Conservation (phyloP, 176 grass and related monocot species). For the Chrysopogon serrulatus region DNA sequence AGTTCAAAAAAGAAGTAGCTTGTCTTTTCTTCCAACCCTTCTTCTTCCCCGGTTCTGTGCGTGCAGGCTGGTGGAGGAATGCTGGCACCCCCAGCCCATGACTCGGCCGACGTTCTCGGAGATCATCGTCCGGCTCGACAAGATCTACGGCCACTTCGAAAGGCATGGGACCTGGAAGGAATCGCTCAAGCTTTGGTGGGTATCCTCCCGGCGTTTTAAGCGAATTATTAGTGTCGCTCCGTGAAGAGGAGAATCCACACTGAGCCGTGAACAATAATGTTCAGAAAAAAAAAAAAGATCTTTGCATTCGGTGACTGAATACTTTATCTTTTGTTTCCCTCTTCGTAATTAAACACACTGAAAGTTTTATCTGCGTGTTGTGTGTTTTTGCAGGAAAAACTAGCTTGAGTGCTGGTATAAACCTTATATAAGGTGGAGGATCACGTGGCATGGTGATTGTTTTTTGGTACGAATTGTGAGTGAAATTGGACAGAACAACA, state of each 20-base stretch:
- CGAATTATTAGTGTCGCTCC: slow-evolving; percentile 7
- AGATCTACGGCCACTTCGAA: slow-evolving; percentile 57
- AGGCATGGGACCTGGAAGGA: slow-evolving; percentile 88
- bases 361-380: slow-evolving; percentile 21
- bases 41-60: neutral
- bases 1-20: neutral
- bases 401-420: neutral
- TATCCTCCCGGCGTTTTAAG: slow-evolving; percentile 9
- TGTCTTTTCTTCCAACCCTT: neutral
- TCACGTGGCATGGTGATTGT: neutral
- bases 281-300: neutral
- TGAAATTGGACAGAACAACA: neutral
- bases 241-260: slow-evolving; percentile 12
- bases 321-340: neutral
- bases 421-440: slow-evolving; percentile 1
- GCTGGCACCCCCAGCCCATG: slow-evolving; percentile 57
- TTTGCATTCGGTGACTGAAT: neutral
- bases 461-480: neutral
- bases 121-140: slow-evolving; percentile 87
- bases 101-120: slow-evolving; percentile 85
- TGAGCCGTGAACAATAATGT: neutral
- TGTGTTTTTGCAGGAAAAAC: slow-evolving; percentile 58
- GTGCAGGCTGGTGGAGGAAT: slow-evolving; percentile 89
- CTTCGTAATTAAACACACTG: neutral
- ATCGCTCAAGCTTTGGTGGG: slow-evolving; percentile 87